These are phyloP conservation scores for Helichrysum umbraculigerum DNA, from an alignment of 129 eudicot species.

Conservation along the genomic window DNA sequence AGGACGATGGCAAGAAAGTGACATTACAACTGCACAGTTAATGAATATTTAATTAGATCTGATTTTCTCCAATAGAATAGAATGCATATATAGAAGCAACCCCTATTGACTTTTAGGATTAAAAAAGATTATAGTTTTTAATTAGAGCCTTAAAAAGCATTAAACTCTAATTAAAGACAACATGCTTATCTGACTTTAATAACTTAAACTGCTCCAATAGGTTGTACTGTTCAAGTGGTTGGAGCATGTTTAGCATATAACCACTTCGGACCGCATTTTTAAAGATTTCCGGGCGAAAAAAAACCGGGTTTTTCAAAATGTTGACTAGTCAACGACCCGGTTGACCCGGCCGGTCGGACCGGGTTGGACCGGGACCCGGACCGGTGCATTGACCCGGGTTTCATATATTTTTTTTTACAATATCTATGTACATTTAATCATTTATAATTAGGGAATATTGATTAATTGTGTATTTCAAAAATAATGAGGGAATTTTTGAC, in stretches of 20 bases:
- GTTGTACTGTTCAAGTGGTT: neutral
- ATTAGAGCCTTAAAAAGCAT: neutral
- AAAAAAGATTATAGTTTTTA: neutral
- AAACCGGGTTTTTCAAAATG: too few relatives aligned
- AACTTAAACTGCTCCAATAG: neutral
- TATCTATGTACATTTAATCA: too few relatives aligned
- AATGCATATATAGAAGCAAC: slow-evolving; percentile 15
- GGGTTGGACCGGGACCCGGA: too few relatives aligned
- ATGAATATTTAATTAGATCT: slow-evolving; percentile 14
- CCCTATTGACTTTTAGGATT: slow-evolving; percentile 13
- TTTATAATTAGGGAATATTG: too few relatives aligned
- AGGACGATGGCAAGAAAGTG: slow-evolving; percentile 27
- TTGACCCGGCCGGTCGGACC: too few relatives aligned
- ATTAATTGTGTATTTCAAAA: too few relatives aligned
- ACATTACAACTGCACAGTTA: slow-evolving; percentile 10
- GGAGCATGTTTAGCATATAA: neutral
- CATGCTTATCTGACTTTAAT: neutral
- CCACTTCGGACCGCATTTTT: neutral
- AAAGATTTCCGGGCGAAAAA: too few relatives aligned
- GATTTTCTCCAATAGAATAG: slow-evolving; percentile 19
- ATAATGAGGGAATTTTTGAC: too few relatives aligned
- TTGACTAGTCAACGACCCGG: too few relatives aligned
- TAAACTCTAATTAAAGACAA: neutral
- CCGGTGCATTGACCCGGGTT: too few relatives aligned
- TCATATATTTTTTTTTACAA: too few relatives aligned